These are phyloP conservation scores for Podospora pseudopauciseta DNA, from an alignment of 495 filamentous ascomycete genomes.

Conservation along the genomic window DNA sequence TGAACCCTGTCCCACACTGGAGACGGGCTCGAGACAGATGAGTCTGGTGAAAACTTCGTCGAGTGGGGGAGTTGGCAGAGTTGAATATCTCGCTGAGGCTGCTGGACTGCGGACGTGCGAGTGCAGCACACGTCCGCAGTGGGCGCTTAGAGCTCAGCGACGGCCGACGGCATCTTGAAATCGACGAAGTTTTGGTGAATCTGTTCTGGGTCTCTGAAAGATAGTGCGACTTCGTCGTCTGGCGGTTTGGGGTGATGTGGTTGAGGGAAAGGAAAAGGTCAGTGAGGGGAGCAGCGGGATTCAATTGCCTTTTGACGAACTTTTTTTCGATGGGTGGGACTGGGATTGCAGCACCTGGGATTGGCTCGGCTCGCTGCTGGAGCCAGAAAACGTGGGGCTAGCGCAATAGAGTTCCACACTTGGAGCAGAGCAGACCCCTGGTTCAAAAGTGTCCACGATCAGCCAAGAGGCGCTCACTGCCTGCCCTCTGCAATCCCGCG, in stretches of 20 bases:
- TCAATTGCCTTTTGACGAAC: constrained; percentile 33
- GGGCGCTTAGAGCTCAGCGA: constrained; percentile 93
- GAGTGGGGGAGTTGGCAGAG: constrained; percentile 54
- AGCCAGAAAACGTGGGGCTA: constrained; percentile 23
- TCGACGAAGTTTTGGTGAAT: constrained; percentile 67
- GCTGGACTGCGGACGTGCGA: constrained; percentile 64
- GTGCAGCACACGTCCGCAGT: constrained; percentile 62
- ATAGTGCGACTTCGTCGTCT: constrained; percentile 71
- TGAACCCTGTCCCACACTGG: constrained; percentile 17
- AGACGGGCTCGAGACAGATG: constrained; percentile 39
- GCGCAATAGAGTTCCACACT: neutral
- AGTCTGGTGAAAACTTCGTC: constrained; percentile 65
- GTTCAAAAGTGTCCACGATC: neutral
- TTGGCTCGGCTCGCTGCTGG: constrained; percentile 13
- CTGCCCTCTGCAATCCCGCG: neutral
- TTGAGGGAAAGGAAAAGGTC: constrained; percentile 33
- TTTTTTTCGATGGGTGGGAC: constrained; percentile 33
- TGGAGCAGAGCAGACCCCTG: neutral
- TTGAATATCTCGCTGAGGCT: constrained; percentile 77
- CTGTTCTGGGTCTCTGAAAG: constrained; percentile 38
- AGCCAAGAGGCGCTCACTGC: neutral
- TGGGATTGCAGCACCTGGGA: constrained; percentile 5
- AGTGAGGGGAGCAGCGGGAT: constrained; percentile 34
- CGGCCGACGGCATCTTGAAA: constrained; percentile 73
- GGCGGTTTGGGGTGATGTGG: constrained; percentile 34